phyloP scores from a whole-genome alignment of 306 rosid genomes.

The Trifolium subterraneum region DNA sequence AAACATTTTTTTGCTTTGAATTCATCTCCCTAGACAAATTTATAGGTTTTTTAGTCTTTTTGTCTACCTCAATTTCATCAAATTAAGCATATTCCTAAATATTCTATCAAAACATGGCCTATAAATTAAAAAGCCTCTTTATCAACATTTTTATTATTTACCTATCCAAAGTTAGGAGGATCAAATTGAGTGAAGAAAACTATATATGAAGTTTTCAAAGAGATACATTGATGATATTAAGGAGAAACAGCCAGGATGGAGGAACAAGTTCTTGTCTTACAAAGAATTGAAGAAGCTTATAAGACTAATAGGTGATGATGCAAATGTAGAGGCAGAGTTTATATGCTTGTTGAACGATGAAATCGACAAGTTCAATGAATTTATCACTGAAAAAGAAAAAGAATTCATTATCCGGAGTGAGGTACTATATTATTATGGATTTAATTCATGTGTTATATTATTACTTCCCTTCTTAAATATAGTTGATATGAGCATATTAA shows the following conservation, averaged over 20 bases:
- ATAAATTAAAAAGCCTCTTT: background rate
- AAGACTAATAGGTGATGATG: conserved; percentile 42
- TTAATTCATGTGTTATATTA: too few species aligned
- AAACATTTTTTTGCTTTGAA: too few species aligned
- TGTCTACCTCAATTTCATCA: background rate
- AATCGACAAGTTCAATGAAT: conserved; percentile 73
- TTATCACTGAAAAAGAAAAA: conserved; percentile 74
- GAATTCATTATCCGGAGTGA: conserved; percentile 63
- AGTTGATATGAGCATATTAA: too few species aligned
- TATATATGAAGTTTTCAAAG: conserved; percentile 69
- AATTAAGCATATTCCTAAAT: background rate
- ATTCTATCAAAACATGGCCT: background rate
- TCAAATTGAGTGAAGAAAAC: background rate
- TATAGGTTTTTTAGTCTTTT: background rate
- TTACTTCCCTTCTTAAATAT: too few species aligned
- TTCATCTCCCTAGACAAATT: too few species aligned
- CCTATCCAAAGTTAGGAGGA: background rate
- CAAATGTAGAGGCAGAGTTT: conserved; percentile 55
- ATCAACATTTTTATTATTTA: background rate
- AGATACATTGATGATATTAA: conserved; percentile 58
- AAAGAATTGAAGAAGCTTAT: conserved; percentile 72
- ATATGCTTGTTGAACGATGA: conserved; percentile 66
- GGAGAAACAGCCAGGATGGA: conserved; percentile 68
- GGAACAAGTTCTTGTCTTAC: conserved; percentile 72
- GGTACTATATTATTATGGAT: conserved; percentile 40